These are phyloP conservation scores for Penicillium capsulatum DNA, from an alignment of 2,329 filamentous ascomycete species.

Conservation along the genomic window DNA sequence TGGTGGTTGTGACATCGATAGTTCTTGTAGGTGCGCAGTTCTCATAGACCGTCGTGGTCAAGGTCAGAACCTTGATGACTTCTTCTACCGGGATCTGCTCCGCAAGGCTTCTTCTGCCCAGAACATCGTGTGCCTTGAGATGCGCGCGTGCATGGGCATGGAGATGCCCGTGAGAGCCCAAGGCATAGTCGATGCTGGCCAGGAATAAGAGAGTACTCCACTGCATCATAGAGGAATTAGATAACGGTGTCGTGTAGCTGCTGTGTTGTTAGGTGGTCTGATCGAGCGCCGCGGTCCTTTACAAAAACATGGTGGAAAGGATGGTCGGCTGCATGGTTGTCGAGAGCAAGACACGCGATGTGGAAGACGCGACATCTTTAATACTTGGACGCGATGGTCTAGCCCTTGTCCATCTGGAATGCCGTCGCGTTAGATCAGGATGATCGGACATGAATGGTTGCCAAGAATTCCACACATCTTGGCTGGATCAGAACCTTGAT, in stretches of 20 bases:
- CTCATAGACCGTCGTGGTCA: constrained; percentile 22
- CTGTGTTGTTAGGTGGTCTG: not conserved
- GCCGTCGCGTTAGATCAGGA: constrained; percentile 12
- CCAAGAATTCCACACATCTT: constrained; percentile 13
- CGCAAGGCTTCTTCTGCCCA: constrained; percentile 8
- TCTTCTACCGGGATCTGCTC: constrained; percentile 8
- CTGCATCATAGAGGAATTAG: constrained; percentile 4
- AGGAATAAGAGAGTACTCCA: constrained; percentile 26
- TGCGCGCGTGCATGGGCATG: constrained; percentile 24
- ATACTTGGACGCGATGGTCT: constrained; percentile 9
- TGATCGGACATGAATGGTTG: constrained; percentile 13
- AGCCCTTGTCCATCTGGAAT: constrained; percentile 14
- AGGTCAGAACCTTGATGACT: constrained; percentile 16
- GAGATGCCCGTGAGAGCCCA: constrained; percentile 23
- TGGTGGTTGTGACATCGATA: constrained; percentile 5
- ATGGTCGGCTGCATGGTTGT: constrained; percentile 8
- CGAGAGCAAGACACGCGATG: constrained; percentile 4
- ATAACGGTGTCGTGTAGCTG: too few species aligned
- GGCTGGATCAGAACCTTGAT: too few species aligned
- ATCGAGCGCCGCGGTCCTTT: too few species aligned
- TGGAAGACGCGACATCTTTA: constrained; percentile 9
- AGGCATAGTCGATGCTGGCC: constrained; percentile 24
- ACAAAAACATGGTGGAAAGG: not conserved
- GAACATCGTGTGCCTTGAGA: constrained; percentile 6
- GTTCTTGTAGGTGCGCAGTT: constrained; percentile 13